Conservation (phyloP, 2,329 filamentous ascomycete genomes). For the Microsporum ferrugineum region DNA sequence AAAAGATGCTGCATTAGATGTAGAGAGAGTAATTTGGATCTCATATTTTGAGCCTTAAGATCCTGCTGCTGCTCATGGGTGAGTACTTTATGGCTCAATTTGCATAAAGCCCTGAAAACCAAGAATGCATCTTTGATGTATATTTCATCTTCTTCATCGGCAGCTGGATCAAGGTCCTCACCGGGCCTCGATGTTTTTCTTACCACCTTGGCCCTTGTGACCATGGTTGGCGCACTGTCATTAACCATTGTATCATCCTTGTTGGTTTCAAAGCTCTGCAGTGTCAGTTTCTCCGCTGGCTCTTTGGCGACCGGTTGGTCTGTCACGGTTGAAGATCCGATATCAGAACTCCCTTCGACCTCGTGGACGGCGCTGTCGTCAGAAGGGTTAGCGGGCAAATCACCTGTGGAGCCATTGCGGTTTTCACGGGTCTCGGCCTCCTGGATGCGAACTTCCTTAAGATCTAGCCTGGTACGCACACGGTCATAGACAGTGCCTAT, state of each 20-base stretch:
- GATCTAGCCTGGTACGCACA: conserved; percentile 72
- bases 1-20: conserved; percentile 91
- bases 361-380: conserved; percentile 38
- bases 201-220: conserved; percentile 46
- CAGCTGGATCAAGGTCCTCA: conserved; percentile 29
- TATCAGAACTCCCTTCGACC: conserved; percentile 36
- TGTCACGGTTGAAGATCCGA: conserved; percentile 23
- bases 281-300: conserved; percentile 48
- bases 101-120: conserved; percentile 95
- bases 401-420: conserved; percentile 24
- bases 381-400: conserved; percentile 26
- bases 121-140: conserved; percentile 96
- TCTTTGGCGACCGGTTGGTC: conserved; percentile 43
- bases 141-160: conserved; percentile 74
- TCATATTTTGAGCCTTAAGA: conserved; percentile 87
- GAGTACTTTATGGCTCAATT: conserved; percentile 84
- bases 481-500: conserved; percentile 95
- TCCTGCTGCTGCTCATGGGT: conserved; percentile 87
- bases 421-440: conserved; percentile 27
- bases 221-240: conserved; percentile 56
- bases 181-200: conserved; percentile 36
- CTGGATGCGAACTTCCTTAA: conserved; percentile 65
- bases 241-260: conserved; percentile 56
- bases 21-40: conserved; percentile 87
- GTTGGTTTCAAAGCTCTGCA: conserved; percentile 57